Conservation (phyloP, 2,329 filamentous ascomycete genomes). For the Xylaria sp. region DNA sequence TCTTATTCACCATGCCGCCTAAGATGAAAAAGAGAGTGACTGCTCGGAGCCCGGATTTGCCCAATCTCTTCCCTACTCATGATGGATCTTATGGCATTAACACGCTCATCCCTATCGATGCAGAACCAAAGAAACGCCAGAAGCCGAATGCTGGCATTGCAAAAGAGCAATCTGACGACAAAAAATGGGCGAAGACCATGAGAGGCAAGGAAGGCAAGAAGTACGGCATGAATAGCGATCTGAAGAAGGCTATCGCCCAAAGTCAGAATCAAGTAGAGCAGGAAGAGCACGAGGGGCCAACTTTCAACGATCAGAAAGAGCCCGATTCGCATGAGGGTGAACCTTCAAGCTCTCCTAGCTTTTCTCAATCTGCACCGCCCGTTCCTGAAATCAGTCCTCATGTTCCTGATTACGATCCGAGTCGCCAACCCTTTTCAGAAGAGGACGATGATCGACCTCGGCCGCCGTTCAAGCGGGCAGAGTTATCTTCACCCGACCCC, state of each 20-base stretch:
- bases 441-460: constrained; percentile 7
- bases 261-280: constrained; percentile 37
- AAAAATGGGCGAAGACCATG: constrained; percentile 30
- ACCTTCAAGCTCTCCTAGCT: neutral
- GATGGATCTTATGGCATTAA: constrained; percentile 50
- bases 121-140: constrained; percentile 36
- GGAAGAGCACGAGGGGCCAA: constrained; percentile 22
- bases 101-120: constrained; percentile 42
- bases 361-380: neutral
- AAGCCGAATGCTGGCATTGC: constrained; percentile 33
- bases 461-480: constrained; percentile 35
- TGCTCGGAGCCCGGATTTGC: constrained; percentile 34
- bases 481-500: constrained; percentile 34
- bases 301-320: neutral
- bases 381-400: constrained; percentile 17
- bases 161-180: constrained; percentile 39
- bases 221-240: constrained; percentile 41
- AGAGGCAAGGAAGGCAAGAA: constrained; percentile 28
- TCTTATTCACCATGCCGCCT: constrained; percentile 33
- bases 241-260: constrained; percentile 38
- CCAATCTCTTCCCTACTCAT: constrained; percentile 45
- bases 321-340: neutral
- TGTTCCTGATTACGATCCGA: constrained; percentile 35
- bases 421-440: constrained; percentile 28
- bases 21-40: constrained; percentile 31